phyloP scores from a whole-genome alignment of 345 rosid genomes.

The Melaleuca quinquenervia region DNA sequence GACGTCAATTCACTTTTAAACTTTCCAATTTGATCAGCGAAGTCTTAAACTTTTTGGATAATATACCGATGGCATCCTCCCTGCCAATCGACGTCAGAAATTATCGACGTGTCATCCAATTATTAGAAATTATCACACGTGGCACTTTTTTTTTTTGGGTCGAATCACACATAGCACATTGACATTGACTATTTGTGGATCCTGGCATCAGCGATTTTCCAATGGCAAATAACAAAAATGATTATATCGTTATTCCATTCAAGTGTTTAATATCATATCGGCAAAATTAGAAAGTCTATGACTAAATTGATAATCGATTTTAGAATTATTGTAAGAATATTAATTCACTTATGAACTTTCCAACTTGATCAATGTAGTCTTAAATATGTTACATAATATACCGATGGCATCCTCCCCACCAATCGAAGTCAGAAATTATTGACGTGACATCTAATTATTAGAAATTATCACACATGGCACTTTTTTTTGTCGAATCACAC shows the following conservation, averaged over 20 bases:
- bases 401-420: background rate
- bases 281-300: background rate
- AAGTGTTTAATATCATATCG: accelerated
- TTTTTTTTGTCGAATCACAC: too few relatives aligned
- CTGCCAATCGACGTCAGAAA: accelerated
- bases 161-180: too few relatives aligned
- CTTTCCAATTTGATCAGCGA: accelerated
- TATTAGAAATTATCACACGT: too few relatives aligned
- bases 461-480: too few relatives aligned
- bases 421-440: too few relatives aligned
- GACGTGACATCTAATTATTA: too few relatives aligned
- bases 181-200: too few relatives aligned
- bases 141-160: too few relatives aligned
- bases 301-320: accelerated
- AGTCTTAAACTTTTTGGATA: background rate
- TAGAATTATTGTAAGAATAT: too few relatives aligned
- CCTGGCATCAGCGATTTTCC: too few relatives aligned
- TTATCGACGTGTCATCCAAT: too few relatives aligned
- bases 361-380: accelerated
- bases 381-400: background rate
- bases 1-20: accelerated
- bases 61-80: background rate
- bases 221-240: accelerated
- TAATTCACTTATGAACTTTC: too few relatives aligned
- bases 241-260: background rate